Percentiles rank a stretch among this genome's conserved stretches.
Conservation (phyloP, 768 basidiomycete genomes). For the Leccinum incarnatum region DNA sequence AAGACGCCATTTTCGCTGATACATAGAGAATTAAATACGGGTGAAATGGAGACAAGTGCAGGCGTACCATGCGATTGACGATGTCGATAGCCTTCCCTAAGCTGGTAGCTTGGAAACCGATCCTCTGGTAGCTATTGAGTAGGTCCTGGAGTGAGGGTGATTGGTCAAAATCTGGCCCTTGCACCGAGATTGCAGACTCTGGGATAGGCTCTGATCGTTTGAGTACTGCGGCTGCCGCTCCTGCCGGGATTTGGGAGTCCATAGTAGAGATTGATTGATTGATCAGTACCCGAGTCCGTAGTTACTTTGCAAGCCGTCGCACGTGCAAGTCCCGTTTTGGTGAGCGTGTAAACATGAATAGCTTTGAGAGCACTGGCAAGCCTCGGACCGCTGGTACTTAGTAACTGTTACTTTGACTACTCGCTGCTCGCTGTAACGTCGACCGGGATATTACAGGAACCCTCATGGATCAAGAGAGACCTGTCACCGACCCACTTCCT, state of each 20-base stretch:
- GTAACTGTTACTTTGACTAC: neutral
- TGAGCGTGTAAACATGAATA: neutral
- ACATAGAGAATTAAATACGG: neutral
- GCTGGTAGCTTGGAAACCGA: conserved; percentile 97
- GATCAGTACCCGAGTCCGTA: too few species aligned
- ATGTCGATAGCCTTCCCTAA: conserved; percentile 85
- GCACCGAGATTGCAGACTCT: conserved; percentile 61
- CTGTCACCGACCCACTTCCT: conserved; percentile 3
- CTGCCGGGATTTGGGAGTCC: conserved; percentile 42
- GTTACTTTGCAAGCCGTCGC: conserved; percentile 5
- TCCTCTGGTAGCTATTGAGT: conserved; percentile 77
- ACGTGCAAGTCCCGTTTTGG: conserved; percentile 26
- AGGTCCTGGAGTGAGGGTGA: conserved; percentile 63
- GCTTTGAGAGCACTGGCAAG: neutral
- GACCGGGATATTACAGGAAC: neutral
- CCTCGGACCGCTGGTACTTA: neutral
- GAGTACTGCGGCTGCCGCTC: conserved; percentile 73
- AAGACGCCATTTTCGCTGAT: conserved; percentile 82
- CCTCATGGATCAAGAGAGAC: conserved; percentile 20
- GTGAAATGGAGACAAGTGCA: neutral
- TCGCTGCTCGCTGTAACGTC: neutral
- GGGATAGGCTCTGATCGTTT: conserved; percentile 73
- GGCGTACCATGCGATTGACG: conserved; percentile 85
- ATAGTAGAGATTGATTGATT: conserved; percentile 1
- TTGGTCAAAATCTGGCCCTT: conserved; percentile 87